A percentile compares a stretch with the other conserved stretches of the same genome.
Evolutionary conservation across 2,329 filamentous ascomycete genomes (phyloP).

Genomic region (Hortaea sp.): DNA sequence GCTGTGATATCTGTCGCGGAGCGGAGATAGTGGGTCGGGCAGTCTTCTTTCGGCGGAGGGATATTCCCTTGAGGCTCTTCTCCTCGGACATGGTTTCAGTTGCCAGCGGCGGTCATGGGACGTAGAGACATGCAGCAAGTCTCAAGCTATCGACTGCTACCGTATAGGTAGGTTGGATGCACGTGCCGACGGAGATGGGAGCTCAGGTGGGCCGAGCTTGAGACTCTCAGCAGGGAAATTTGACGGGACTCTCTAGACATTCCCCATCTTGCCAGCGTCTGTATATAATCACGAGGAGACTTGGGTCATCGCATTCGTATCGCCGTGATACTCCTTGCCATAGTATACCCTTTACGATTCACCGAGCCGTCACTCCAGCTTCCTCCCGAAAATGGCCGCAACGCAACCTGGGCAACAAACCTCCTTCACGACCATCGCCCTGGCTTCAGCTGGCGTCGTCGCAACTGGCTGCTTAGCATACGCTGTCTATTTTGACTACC

Average conservation of each 20-base stretch:
- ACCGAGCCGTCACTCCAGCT: background rate
- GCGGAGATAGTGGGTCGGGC: conserved; percentile 50
- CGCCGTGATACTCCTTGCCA: too few species aligned
- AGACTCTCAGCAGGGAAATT: background rate
- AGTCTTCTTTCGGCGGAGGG: conserved; percentile 51
- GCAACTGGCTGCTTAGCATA: conserved; percentile 52
- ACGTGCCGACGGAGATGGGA: too few species aligned
- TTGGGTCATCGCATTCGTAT: too few species aligned
- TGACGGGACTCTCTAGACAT: too few species aligned
- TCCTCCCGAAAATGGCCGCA: conserved; percentile 21
- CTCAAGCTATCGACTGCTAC: too few species aligned
- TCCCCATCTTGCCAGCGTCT: too few species aligned
- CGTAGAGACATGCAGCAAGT: too few species aligned
- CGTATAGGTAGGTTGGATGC: too few species aligned
- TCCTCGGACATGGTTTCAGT: conserved; percentile 37
- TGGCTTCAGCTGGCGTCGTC: conserved; percentile 47
- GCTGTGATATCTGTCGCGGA: conserved; percentile 41
- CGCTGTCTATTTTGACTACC: conserved; percentile 58
- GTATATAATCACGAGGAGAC: too few species aligned
- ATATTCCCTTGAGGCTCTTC: conserved; percentile 42
- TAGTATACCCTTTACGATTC: too few species aligned
- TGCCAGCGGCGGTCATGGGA: too few species aligned
- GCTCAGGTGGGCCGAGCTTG: too few species aligned
- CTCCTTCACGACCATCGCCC: conserved; percentile 48
- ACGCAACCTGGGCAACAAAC: conserved; percentile 28